Percentiles rank a stretch among this genome's conserved stretches.
Conservation (phyloP, 202 grass and related monocot genomes). For the Schoenoplectus triqueter region DNA sequence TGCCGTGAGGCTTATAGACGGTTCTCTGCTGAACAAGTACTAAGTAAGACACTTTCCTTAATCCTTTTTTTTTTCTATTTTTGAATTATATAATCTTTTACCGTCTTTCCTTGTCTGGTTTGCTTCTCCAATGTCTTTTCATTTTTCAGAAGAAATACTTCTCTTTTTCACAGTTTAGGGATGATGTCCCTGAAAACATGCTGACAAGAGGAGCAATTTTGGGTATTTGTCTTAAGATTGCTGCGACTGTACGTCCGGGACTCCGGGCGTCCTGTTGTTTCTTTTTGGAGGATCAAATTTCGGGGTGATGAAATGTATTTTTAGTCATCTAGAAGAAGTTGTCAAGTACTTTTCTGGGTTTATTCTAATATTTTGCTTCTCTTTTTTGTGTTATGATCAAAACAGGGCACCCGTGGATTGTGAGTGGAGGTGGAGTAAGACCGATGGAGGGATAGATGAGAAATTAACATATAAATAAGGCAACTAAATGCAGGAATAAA, state of each 20-base stretch:
- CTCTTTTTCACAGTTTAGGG: not conserved
- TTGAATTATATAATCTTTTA: not conserved
- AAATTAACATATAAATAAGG: slow-evolving; percentile 14
- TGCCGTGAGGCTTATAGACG: slow-evolving; percentile 65
- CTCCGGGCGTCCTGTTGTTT: slow-evolving; percentile 18
- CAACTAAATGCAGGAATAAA: no score
- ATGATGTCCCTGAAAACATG: slow-evolving; percentile 24
- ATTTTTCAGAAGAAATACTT: slow-evolving; percentile 31
- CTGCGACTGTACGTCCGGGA: not conserved
- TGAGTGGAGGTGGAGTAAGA: slow-evolving; percentile 51
- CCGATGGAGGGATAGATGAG: slow-evolving; percentile 20
- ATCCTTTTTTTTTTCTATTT: no score
- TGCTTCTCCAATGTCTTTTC: not conserved
- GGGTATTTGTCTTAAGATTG: slow-evolving; percentile 15
- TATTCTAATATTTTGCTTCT: not conserved
- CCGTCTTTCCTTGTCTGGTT: slow-evolving; percentile 24
- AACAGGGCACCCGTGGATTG: slow-evolving; percentile 96
- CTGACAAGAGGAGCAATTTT: slow-evolving; percentile 30
- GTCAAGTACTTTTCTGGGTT: not conserved
- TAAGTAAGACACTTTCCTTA: slow-evolving; percentile 55
- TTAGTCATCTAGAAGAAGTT: slow-evolving; percentile 15
- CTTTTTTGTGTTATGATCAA: slow-evolving; percentile 1
- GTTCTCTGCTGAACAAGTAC: slow-evolving; percentile 84
- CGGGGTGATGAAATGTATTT: slow-evolving; percentile 30
- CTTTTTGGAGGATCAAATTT: slow-evolving; percentile 28